Evolutionary conservation across 768 basidiomycete genomes (phyloP).

Genomic region (Gymnopilus junonius): DNA sequence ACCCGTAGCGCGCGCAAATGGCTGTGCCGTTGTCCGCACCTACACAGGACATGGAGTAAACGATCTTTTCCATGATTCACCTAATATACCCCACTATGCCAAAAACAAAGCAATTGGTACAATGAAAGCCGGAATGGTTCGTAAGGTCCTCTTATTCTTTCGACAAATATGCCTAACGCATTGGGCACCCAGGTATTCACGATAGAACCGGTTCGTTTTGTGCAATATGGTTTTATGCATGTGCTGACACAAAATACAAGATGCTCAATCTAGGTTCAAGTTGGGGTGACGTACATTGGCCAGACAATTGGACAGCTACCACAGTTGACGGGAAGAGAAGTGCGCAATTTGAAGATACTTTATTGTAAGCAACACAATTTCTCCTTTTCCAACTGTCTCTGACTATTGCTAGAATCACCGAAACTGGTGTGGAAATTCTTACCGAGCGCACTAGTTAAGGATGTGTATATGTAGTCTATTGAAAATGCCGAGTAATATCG

Average conservation of each 20-base stretch:
- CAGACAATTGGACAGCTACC: conserved; percentile 95
- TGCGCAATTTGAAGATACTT: conserved; percentile 97
- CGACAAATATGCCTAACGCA: background rate
- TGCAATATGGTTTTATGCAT: conserved; percentile 55
- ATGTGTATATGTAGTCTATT: background rate
- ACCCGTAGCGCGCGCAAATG: conserved; percentile 79
- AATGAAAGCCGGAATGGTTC: conserved; percentile 93
- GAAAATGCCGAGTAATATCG: background rate
- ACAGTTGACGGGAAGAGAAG: conserved; percentile 89
- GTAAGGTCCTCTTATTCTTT: conserved; percentile 24
- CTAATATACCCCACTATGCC: conserved; percentile 94
- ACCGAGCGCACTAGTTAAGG: conserved; percentile 52
- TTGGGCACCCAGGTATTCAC: conserved; percentile 10
- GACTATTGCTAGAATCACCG: conserved; percentile 72
- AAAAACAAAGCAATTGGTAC: conserved; percentile 92
- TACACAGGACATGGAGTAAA: conserved; percentile 95
- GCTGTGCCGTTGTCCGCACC: conserved; percentile 88
- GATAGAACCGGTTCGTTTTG: conserved; percentile 14
- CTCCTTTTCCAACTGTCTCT: background rate
- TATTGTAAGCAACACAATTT: conserved; percentile 67
- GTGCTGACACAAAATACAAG: conserved; percentile 39
- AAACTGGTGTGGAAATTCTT: conserved; percentile 86
- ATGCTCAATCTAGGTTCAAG: conserved; percentile 91
- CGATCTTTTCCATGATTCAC: conserved; percentile 80
- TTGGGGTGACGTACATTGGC: conserved; percentile 85